phyloP scores from a whole-genome alignment of 2,329 filamentous ascomycete genomes.

The Immersiporthe knoxdaviesiana region DNA sequence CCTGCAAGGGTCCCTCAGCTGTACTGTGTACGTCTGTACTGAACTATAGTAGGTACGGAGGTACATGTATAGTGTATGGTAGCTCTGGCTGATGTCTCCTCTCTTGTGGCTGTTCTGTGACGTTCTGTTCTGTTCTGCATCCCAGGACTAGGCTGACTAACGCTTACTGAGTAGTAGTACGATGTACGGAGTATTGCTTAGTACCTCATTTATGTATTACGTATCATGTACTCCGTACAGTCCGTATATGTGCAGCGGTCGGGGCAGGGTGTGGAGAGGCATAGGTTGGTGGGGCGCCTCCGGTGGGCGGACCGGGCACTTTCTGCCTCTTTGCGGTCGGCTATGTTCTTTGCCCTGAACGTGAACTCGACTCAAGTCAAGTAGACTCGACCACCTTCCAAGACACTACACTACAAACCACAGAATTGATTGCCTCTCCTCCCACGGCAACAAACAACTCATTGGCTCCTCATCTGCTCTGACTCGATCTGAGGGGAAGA shows the following conservation, averaged over 20 bases:
- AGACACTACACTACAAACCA: background rate
- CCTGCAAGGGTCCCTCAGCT: no score
- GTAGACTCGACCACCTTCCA: background rate
- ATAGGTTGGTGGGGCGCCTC: background rate
- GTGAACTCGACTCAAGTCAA: background rate
- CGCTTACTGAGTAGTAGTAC: background rate
- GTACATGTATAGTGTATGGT: no score
- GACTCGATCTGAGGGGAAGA: background rate
- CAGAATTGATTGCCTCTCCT: background rate
- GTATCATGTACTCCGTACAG: no score
- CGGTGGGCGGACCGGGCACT: conserved; percentile 5
- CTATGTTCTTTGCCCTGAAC: background rate
- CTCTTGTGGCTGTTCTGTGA: background rate
- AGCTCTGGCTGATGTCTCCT: background rate
- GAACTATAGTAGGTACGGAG: no score
- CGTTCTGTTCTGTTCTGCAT: background rate
- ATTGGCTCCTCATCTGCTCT: background rate
- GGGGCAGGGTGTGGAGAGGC: background rate
- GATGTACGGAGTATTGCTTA: no score
- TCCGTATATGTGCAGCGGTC: background rate
- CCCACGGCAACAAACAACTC: background rate
- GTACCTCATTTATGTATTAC: no score
- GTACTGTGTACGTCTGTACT: no score
- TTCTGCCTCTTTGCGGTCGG: background rate
- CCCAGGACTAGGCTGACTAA: background rate